Evolutionary conservation across 2,329 filamentous ascomycete species (phyloP), one percentile per base, ranked within the genome.

Genomic region (Leptodontidium sp.): DNA sequence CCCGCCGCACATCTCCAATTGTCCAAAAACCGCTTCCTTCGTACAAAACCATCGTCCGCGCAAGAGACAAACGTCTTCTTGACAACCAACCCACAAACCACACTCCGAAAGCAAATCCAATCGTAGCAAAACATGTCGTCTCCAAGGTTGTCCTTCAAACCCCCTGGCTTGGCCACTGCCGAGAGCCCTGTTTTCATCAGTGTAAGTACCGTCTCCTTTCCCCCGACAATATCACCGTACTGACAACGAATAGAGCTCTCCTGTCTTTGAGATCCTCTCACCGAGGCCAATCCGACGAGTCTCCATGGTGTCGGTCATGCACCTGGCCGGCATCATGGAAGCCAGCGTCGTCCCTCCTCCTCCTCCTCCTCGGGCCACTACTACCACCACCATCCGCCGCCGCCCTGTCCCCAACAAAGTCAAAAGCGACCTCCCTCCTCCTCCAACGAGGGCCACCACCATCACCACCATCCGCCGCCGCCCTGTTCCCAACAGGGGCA

Each of bases 261-360:
- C 32, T 4, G 11, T 43, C 8, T 14, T 6, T 3, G 12, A 59
- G 38, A 38, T 43, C 7, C 21, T 43, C 35, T 59, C 55, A 14
- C 55, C 32, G 11, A 59, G 40, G 35, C 55, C 38, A 12, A 59
- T 26, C n/a, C 55, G 55, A 43, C 32, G 55, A 43, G 55, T 43
- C 55, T 43, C 55, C 0, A 26, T 59, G 21, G 35, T n/a, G n/a
- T 6, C 21, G n/a, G 24, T 59, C n/a, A 21, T 26, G n/a, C 21
- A 12, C 8, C 35, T 43, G 2, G 35, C 55, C n/a, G 21, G 2
- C 14, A 11, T 43, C 8, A 59, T 59, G n/a, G 35, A 59, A 15
- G 50, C 12, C 3, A 32, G 12, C 12, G 24, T 21, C 15, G 50
- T 32, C 50, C 21, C 24, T 32, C 50, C 21, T 52, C 49, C 21